Conservation (phyloP, 345 rosid genomes). For the Arabidopsis arenosa region DNA sequence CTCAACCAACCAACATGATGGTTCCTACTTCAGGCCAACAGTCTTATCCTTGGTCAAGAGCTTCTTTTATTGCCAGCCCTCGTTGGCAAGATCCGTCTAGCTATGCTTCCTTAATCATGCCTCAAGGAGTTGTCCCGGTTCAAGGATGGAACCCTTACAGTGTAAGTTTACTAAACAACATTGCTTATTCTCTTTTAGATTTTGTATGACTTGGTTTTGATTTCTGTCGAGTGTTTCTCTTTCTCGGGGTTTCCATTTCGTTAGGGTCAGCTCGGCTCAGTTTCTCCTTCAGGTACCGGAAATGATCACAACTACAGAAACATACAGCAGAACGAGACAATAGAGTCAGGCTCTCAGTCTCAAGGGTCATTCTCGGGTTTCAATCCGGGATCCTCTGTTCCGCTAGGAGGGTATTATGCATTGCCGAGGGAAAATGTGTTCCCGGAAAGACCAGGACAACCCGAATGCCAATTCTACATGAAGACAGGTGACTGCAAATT, state of each 20-base stretch:
- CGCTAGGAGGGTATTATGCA: constrained; percentile 72
- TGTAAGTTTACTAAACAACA: constrained; percentile 53
- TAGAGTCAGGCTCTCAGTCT: constrained; percentile 65
- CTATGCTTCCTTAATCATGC: constrained; percentile 75
- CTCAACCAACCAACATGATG: constrained; percentile 87
- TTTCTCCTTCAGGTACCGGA: constrained; percentile 80
- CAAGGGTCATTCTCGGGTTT: constrained; percentile 64
- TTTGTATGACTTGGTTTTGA: constrained; percentile 14
- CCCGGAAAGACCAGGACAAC: constrained; percentile 98
- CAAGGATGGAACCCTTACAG: constrained; percentile 93
- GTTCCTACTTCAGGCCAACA: constrained; percentile 80
- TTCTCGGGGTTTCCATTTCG: background rate
- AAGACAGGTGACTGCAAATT: constrained; percentile 99
- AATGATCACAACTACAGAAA: constrained; percentile 65
- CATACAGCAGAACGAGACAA: constrained; percentile 63
- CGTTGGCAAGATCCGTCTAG: constrained; percentile 97
- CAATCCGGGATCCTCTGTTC: constrained; percentile 63
- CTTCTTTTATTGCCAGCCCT: constrained; percentile 89
- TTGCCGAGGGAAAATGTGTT: constrained; percentile 84
- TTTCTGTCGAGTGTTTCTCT: background rate
- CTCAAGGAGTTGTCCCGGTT: constrained; percentile 90
- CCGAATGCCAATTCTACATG: constrained; percentile 96
- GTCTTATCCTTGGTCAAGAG: constrained; percentile 91
- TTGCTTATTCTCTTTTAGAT: background rate
- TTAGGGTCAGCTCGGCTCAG: constrained; percentile 88